Percentiles rank a stretch among this genome's conserved stretches.
phyloP scores from a whole-genome alignment of 805 yeast genomes.

The Pichia heedii region DNA sequence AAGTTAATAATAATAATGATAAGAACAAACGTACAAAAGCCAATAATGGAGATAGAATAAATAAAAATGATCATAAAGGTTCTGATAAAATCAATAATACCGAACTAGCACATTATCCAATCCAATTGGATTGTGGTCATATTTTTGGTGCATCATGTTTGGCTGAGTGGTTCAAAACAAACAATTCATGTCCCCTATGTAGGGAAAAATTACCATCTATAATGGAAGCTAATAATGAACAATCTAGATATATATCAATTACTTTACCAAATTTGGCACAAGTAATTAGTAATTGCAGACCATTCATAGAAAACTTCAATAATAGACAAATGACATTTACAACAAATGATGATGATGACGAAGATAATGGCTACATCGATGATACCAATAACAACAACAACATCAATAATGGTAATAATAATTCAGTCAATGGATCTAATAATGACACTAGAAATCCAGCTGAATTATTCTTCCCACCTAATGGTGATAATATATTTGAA shows the following conservation, averaged over 20 bases:
- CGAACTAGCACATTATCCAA: constrained; percentile 50
- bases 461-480: neutral
- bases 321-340: constrained; percentile 24
- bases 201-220: constrained; percentile 42
- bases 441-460: neutral
- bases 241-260: constrained; percentile 22
- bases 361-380: no score
- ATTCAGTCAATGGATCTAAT: neutral
- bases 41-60: constrained; percentile 5
- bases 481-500: neutral
- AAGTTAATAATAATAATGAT: no score
- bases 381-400: neutral
- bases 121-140: constrained; percentile 78
- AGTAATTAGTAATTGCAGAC: constrained; percentile 25
- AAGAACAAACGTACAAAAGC: neutral
- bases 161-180: constrained; percentile 69
- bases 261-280: constrained; percentile 29
- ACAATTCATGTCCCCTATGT: constrained; percentile 81
- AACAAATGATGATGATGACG: constrained; percentile 22
- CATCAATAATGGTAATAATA: neutral
- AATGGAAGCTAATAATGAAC: constrained; percentile 12
- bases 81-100: neutral
- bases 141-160: constrained; percentile 81
- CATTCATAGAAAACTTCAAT: constrained; percentile 23
- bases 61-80: constrained; percentile 5